These are phyloP conservation scores for Hericium coralloides DNA, from an alignment of 768 basidiomycete species.

Conservation along the genomic window DNA sequence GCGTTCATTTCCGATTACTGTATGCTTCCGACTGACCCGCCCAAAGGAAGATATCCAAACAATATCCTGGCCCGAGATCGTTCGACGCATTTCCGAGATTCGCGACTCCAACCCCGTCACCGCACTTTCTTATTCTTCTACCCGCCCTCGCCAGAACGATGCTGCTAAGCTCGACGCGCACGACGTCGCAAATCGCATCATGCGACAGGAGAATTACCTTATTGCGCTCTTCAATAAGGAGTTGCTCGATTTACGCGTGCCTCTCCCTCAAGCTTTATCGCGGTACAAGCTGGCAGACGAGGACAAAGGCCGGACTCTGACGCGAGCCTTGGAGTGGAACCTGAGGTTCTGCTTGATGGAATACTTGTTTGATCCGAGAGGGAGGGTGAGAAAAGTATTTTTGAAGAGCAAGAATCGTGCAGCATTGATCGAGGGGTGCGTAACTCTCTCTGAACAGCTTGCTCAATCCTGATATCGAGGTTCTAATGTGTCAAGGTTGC, in stretches of 20 bases:
- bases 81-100: constrained; percentile 81
- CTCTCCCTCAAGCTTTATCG: constrained; percentile 56
- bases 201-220: constrained; percentile 97
- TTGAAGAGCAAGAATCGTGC: constrained; percentile 75
- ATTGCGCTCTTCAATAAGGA: constrained; percentile 98
- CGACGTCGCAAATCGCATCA: constrained; percentile 94
- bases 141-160: constrained; percentile 49
- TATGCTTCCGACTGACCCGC: not conserved
- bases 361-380: constrained; percentile 87
- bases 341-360: constrained; percentile 91
- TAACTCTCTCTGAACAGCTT: not conserved
- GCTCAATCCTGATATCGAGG: not conserved
- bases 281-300: constrained; percentile 27
- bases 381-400: constrained; percentile 86
- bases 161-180: constrained; percentile 93
- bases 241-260: constrained; percentile 78
- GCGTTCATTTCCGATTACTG: constrained; percentile 20
- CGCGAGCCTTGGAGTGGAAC: constrained; percentile 95
- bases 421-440: constrained; percentile 74
- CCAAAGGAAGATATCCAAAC: constrained; percentile 92
- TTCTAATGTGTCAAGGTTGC: constrained; percentile 40
- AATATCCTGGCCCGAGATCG: constrained; percentile 93
- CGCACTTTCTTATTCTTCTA: constrained; percentile 59
- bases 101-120: constrained; percentile 91
- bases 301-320: constrained; percentile 72